These are phyloP conservation scores for Fraxinus latifolia DNA, from an alignment of 305 asterid genomes.

Conservation along the genomic window DNA sequence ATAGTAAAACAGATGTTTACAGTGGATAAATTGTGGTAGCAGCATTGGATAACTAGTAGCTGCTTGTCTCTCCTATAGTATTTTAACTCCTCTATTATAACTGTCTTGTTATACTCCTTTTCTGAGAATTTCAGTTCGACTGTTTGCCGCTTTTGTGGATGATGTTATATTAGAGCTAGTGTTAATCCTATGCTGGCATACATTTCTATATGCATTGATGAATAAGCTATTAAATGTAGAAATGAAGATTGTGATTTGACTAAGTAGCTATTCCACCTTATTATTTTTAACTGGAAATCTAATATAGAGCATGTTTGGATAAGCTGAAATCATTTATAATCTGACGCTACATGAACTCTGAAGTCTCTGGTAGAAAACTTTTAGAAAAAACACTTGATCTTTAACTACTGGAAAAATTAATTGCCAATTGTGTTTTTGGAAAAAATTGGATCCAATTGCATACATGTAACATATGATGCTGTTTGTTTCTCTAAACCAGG, in stretches of 20 bases:
- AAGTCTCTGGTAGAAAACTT: neutral
- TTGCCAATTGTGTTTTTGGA: neutral
- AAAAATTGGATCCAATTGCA: conserved; percentile 1
- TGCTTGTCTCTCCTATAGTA: neutral
- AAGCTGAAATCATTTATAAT: neutral
- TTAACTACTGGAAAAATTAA: conserved; percentile 3
- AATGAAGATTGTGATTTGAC: neutral
- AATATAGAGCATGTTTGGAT: neutral
- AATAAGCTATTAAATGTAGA: neutral
- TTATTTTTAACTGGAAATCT: neutral
- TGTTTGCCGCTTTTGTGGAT: neutral
- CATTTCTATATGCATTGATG: neutral
- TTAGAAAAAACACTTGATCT: neutral
- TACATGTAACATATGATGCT: neutral
- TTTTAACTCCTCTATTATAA: neutral
- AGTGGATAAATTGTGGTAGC: neutral
- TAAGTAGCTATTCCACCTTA: neutral
- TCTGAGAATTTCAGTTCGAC: neutral
- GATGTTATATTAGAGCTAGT: neutral
- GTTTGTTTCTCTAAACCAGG: conserved; percentile 45
- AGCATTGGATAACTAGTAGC: neutral
- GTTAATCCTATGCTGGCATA: neutral
- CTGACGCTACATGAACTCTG: neutral
- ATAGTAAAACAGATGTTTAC: neutral
- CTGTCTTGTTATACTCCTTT: neutral